Evolutionary conservation across 768 basidiomycete species (phyloP).

Genomic region (Boletus pseudo-olivaceus): DNA sequence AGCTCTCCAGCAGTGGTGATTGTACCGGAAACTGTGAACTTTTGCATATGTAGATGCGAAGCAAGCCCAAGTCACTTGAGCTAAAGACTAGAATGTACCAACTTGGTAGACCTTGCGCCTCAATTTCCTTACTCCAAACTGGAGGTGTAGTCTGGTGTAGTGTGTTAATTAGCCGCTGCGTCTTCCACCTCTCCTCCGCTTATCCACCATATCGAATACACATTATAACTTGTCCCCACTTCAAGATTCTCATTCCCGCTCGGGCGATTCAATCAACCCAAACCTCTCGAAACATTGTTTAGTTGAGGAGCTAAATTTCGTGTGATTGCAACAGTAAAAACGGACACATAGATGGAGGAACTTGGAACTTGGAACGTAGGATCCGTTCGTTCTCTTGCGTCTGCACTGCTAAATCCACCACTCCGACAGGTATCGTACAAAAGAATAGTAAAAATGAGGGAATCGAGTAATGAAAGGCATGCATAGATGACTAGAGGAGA

Average conservation of each 20-base stretch:
- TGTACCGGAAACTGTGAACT: neutral
- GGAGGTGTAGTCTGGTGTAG: too few relatives aligned
- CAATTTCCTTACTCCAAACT: too few relatives aligned
- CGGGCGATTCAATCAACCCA: neutral
- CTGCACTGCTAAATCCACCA: neutral
- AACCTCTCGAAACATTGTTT: neutral
- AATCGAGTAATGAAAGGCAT: neutral
- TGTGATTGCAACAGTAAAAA: neutral
- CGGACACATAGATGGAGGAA: neutral
- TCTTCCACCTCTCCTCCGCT: neutral
- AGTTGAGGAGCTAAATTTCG: neutral
- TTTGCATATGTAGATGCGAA: neutral
- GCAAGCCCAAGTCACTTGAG: neutral
- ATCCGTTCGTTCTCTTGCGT: neutral
- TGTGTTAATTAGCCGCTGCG: neutral
- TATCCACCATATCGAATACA: neutral
- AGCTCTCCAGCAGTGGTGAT: neutral
- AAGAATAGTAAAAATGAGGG: neutral
- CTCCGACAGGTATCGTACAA: conserved; percentile 5
- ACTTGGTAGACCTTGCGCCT: too few relatives aligned
- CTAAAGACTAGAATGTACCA: too few relatives aligned
- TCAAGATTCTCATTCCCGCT: neutral
- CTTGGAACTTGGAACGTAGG: neutral
- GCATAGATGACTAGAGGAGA: neutral
- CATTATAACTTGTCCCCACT: neutral